Evolutionary conservation across 164 flowering plant genomes (phyloP).

Genomic region (Chimonanthus praecox): DNA sequence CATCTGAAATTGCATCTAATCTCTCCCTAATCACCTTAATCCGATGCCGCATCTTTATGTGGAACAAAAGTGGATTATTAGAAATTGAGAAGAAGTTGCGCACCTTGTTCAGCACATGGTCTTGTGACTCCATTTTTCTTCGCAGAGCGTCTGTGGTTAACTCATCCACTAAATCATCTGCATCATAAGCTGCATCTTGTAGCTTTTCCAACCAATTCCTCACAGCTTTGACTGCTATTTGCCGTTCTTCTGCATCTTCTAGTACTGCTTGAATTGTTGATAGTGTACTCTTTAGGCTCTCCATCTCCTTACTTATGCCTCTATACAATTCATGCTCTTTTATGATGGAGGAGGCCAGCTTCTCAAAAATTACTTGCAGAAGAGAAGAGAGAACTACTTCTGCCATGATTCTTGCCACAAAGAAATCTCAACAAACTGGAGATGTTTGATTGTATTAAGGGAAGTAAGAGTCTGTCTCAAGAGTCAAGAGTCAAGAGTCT

Average conservation of each 20-base stretch:
- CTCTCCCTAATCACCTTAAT: slow-evolving; percentile 1
- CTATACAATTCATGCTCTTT: not conserved
- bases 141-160: not conserved
- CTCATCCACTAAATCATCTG: slow-evolving; percentile 9
- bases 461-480: not conserved
- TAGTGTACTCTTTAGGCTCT: not conserved
- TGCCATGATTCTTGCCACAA: not conserved
- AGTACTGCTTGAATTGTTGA: slow-evolving; percentile 3
- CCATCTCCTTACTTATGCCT: not conserved
- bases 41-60: not conserved
- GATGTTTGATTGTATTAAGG: not conserved
- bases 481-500: not conserved
- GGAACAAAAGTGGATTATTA: not conserved
- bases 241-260: slow-evolving; percentile 6
- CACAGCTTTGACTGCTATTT: not conserved
- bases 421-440: not conserved
- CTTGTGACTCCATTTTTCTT: not conserved
- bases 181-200: slow-evolving; percentile 8
- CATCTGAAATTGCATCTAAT: not conserved
- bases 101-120: not conserved
- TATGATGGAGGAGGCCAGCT: not conserved
- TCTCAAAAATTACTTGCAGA: not conserved
- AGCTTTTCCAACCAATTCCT: slow-evolving; percentile 4
- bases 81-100: not conserved
- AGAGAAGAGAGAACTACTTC: not conserved